Conservation (phyloP, 179 eudicot genomes). For the Beta lomatogona region DNA sequence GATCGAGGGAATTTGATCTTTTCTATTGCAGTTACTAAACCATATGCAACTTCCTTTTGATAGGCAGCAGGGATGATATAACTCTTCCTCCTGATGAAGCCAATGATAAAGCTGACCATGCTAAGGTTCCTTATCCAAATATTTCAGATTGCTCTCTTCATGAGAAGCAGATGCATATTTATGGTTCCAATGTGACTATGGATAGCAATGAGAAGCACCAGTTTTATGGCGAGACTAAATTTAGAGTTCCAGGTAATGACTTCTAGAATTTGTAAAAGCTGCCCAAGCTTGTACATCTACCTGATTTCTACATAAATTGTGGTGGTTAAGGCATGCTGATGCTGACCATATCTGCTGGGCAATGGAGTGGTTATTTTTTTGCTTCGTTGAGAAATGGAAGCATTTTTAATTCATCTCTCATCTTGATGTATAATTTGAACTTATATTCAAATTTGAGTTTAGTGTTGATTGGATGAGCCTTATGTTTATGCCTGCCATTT, state of each 20-base stretch:
- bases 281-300: neutral
- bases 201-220: constrained; percentile 41
- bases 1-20: constrained; percentile 2
- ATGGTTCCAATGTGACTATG: constrained; percentile 38
- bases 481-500: neutral
- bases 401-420: too few species aligned
- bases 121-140: constrained; percentile 37
- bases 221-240: constrained; percentile 35
- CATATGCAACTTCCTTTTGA: constrained; percentile 23
- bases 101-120: constrained; percentile 46
- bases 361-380: neutral
- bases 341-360: neutral
- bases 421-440: too few species aligned
- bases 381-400: neutral
- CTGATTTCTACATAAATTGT: neutral
- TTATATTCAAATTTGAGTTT: too few species aligned
- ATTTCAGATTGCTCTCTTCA: constrained; percentile 37
- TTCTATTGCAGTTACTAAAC: constrained; percentile 12
- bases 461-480: too few species aligned
- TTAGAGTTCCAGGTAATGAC: constrained; percentile 45
- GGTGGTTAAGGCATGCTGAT: neutral
- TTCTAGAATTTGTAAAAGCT: neutral
- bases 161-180: constrained; percentile 43
- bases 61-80: constrained; percentile 79
- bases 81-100: constrained; percentile 48